These are phyloP conservation scores for Geranium rotundifolium DNA, from an alignment of 345 rosid genomes.

Conservation along the genomic window DNA sequence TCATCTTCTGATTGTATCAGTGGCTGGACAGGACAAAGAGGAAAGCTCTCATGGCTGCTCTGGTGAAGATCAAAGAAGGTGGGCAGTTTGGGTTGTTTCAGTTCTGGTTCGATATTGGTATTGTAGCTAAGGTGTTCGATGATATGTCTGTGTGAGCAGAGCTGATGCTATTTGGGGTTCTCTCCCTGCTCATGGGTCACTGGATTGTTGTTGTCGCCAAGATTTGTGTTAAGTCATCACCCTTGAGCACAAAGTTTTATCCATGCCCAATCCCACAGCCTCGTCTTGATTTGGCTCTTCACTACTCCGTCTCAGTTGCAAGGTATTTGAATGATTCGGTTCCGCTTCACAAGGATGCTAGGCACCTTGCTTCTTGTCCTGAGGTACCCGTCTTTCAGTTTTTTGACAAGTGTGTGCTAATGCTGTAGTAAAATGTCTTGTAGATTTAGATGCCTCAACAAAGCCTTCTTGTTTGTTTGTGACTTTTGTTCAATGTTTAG, in stretches of 20 bases:
- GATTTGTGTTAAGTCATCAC: slow-evolving; percentile 46
- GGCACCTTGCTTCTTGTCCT: slow-evolving; percentile 23
- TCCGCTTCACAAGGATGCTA: slow-evolving; percentile 6
- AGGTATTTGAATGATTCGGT: slow-evolving; percentile 19
- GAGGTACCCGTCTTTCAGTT: slow-evolving; percentile 19
- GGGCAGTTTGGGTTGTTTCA: neutral
- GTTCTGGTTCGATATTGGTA: neutral
- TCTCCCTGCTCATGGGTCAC: slow-evolving; percentile 71
- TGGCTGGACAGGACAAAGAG: slow-evolving; percentile 50
- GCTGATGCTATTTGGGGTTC: slow-evolving; percentile 53
- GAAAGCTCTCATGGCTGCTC: slow-evolving; percentile 53
- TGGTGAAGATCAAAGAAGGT: slow-evolving; percentile 63
- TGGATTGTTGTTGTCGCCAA: slow-evolving; percentile 47
- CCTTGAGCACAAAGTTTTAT: slow-evolving; percentile 34
- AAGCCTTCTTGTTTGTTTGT: no score
- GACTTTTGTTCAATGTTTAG: no score
- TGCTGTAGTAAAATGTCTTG: no score
- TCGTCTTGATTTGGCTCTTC: neutral
- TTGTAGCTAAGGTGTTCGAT: neutral
- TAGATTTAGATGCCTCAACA: no score
- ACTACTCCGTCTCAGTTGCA: slow-evolving; percentile 13
- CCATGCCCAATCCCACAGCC: slow-evolving; percentile 23
- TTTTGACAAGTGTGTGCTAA: no score
- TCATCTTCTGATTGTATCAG: slow-evolving; percentile 10
- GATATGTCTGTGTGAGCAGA: slow-evolving; percentile 25